A percentile compares a stretch with the other conserved stretches of the same genome.
phyloP scores from a whole-genome alignment of 129 eudicot genomes.

The Arctium lappa region DNA sequence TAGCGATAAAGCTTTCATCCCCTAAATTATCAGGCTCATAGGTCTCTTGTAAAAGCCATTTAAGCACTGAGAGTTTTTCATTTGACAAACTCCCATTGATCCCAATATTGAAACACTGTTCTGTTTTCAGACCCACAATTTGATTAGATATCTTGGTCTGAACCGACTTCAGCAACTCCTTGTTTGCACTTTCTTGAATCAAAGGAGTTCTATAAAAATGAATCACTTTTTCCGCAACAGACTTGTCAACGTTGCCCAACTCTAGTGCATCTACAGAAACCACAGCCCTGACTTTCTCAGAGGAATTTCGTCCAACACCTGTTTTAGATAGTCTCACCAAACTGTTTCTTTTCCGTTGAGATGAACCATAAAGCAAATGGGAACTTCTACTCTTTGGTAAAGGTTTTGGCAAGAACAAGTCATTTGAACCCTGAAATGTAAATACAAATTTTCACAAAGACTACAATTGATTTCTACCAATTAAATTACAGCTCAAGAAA shows the following conservation, averaged over 20 bases:
- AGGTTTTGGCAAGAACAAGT: slow-evolving; percentile 51
- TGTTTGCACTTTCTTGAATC: slow-evolving; percentile 65
- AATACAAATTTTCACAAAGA: background rate
- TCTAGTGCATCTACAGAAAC: slow-evolving; percentile 43
- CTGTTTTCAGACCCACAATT: slow-evolving; percentile 67
- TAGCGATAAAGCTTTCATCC: slow-evolving; percentile 55
- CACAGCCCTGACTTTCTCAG: slow-evolving; percentile 48
- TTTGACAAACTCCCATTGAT: slow-evolving; percentile 35
- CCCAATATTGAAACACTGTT: slow-evolving; percentile 87
- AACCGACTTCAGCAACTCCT: slow-evolving; percentile 60
- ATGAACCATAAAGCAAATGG: slow-evolving; percentile 29
- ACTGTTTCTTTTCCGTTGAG: slow-evolving; percentile 10
- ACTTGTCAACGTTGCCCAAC: slow-evolving; percentile 31
- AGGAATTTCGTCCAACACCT: slow-evolving; percentile 27
- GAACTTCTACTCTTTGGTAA: slow-evolving; percentile 36
- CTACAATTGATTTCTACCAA: background rate
- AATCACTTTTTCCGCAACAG: slow-evolving; percentile 41
- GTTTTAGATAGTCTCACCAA: slow-evolving; percentile 20
- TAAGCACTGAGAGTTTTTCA: slow-evolving; percentile 68
- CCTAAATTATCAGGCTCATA: slow-evolving; percentile 83
- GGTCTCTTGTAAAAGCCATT: slow-evolving; percentile 80
- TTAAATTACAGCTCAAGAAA: slow-evolving; percentile 8
- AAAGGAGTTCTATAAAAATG: slow-evolving; percentile 80
- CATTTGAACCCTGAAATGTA: slow-evolving; percentile 46
- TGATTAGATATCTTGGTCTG: slow-evolving; percentile 68